Evolutionary conservation across 208 protist genomes (phyloP).

Genomic region (Balamuthia mandrillaris): DNA sequence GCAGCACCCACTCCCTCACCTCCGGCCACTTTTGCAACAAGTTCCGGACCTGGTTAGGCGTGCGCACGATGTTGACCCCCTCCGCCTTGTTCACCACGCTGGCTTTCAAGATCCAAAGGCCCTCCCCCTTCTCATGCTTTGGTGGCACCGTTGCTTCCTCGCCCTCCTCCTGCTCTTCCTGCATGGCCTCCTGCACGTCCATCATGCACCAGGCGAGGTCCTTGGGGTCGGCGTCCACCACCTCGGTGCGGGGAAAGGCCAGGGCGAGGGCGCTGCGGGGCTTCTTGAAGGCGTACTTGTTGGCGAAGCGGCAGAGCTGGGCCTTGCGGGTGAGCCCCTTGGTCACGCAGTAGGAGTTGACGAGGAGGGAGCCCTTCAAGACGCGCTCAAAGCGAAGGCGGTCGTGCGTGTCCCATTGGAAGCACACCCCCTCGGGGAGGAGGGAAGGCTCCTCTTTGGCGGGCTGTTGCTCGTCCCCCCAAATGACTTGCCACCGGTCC

Average conservation of each 20-base stretch:
- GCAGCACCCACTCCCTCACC: constrained; percentile 10
- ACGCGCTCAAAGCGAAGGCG: constrained; percentile 2
- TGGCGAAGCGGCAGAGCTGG: not conserved
- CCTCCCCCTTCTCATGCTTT: not conserved
- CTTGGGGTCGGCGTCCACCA: not conserved
- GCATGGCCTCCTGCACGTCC: not conserved
- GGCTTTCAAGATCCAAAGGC: constrained; percentile 2
- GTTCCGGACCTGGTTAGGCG: not conserved
- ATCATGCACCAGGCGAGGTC: not conserved
- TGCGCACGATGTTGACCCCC: constrained; percentile 12
- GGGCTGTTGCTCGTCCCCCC: too few species aligned
- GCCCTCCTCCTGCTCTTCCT: not conserved
- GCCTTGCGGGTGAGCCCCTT: constrained; percentile 25
- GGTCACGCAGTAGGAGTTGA: constrained; percentile 13
- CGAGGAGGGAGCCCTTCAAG: constrained; percentile 10
- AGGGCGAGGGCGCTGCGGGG: not conserved
- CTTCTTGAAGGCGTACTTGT: constrained; percentile 18
- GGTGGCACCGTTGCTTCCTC: not conserved
- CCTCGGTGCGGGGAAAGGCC: not conserved
- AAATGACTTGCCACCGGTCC: too few species aligned
- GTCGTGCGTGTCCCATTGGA: constrained; percentile 14
- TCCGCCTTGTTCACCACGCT: not conserved
- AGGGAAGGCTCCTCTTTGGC: too few species aligned
- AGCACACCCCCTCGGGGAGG: too few species aligned
- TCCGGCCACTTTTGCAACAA: not conserved